phyloP scores from a whole-genome alignment of 345 rosid species.

The Eucalyptus globulus region DNA sequence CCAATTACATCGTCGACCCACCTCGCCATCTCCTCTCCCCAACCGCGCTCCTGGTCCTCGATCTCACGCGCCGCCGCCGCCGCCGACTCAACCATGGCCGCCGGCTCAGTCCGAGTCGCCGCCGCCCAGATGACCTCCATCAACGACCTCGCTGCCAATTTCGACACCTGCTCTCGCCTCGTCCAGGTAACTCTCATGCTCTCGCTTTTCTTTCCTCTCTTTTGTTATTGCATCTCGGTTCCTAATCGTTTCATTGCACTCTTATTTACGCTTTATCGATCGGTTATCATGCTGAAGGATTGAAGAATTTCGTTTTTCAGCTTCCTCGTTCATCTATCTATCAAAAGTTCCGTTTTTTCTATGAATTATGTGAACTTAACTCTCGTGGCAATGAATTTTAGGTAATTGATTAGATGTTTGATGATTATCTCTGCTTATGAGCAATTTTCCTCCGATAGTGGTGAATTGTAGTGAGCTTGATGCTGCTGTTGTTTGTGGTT shows the following conservation, averaged over 20 bases:
- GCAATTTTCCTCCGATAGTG: neutral
- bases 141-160: constrained; percentile 72
- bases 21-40: neutral
- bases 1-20: neutral
- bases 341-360: neutral
- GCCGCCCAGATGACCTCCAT: constrained; percentile 96
- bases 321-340: neutral
- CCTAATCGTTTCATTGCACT: neutral
- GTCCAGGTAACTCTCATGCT: constrained; percentile 32
- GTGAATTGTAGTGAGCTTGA: neutral
- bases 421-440: neutral
- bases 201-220: neutral
- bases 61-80: neutral
- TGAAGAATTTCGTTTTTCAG: neutral
- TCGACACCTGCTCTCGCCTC: constrained; percentile 84
- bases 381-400: neutral
- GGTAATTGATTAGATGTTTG: neutral
- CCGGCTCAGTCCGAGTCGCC: constrained; percentile 64
- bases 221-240: neutral
- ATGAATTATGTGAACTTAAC: neutral
- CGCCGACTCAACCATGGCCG: constrained; percentile 22
- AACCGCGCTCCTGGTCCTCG: neutral
- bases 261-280: neutral
- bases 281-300: neutral
- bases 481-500: neutral